A percentile compares a stretch with the other conserved stretches of the same genome.
Evolutionary conservation across 2,329 filamentous ascomycete genomes (phyloP).

Genomic region (Trichoderma atroviride): DNA sequence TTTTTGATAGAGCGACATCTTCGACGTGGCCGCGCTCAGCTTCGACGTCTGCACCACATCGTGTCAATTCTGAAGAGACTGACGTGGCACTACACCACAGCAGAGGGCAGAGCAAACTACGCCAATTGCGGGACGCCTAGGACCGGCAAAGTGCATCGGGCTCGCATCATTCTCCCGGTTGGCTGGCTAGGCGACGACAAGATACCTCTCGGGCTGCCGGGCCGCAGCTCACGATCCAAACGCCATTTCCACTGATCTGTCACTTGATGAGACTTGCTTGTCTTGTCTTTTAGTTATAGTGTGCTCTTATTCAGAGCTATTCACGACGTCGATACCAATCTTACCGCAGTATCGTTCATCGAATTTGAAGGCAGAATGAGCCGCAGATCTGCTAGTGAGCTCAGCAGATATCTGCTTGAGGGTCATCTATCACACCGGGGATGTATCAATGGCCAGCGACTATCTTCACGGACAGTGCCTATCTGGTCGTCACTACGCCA

Average conservation of each 20-base stretch:
- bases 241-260: background rate
- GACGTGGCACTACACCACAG: slow-evolving; percentile 2
- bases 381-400: slow-evolving; percentile 47
- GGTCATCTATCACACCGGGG: slow-evolving; percentile 48
- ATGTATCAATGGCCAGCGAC: slow-evolving; percentile 41
- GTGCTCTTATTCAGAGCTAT: background rate
- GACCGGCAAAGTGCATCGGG: background rate
- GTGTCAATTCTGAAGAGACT: background rate
- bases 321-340: too few species aligned
- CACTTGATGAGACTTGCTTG: background rate
- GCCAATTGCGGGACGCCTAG: background rate
- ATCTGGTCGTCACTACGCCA: slow-evolving; percentile 26
- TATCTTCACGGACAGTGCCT: slow-evolving; percentile 29
- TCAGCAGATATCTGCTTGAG: slow-evolving; percentile 53
- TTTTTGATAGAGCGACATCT: background rate
- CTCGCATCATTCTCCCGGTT: background rate
- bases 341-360: background rate
- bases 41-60: background rate
- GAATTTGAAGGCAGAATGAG: slow-evolving; percentile 42
- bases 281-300: background rate
- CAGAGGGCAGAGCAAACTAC: background rate
- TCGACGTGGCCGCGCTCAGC: background rate
- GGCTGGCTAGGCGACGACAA: slow-evolving; percentile 14
- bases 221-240: background rate
- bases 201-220: background rate